These are phyloP conservation scores for Hordeum pubiflorum DNA, from an alignment of 202 grass and related monocot species.

Conservation along the genomic window DNA sequence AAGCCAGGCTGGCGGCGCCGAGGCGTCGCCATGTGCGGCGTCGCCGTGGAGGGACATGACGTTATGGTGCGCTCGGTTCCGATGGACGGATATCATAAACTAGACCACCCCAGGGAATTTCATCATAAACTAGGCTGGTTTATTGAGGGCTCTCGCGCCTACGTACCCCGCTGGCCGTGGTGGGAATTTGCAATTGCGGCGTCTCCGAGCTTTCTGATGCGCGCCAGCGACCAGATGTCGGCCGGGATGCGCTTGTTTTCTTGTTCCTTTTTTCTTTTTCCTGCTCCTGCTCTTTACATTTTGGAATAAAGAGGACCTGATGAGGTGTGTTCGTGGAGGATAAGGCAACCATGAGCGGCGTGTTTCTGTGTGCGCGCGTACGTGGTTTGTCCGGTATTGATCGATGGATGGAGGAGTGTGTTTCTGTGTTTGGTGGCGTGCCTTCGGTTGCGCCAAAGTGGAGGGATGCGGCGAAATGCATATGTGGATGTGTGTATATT, in stretches of 20 bases:
- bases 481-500: not conserved
- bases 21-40: constrained; percentile 20
- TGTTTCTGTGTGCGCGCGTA: not conserved
- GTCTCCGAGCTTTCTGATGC: not conserved
- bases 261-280: not conserved
- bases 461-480: not conserved
- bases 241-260: not conserved
- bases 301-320: not conserved
- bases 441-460: not conserved
- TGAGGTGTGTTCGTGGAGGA: constrained; percentile 13
- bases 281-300: not conserved
- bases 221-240: not conserved
- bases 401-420: not conserved
- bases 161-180: not conserved
- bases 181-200: not conserved
- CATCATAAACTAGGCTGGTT: not conserved
- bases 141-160: not conserved
- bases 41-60: constrained; percentile 16
- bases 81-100: constrained; percentile 26
- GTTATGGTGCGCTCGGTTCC: constrained; percentile 32
- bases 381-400: constrained; percentile 1
- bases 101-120: not conserved
- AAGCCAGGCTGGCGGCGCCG: not conserved
- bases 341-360: constrained; percentile 32
- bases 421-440: not conserved